Evolutionary conservation across 139 green algal genomes (phyloP).

Genomic region (Eudorina sp.): DNA sequence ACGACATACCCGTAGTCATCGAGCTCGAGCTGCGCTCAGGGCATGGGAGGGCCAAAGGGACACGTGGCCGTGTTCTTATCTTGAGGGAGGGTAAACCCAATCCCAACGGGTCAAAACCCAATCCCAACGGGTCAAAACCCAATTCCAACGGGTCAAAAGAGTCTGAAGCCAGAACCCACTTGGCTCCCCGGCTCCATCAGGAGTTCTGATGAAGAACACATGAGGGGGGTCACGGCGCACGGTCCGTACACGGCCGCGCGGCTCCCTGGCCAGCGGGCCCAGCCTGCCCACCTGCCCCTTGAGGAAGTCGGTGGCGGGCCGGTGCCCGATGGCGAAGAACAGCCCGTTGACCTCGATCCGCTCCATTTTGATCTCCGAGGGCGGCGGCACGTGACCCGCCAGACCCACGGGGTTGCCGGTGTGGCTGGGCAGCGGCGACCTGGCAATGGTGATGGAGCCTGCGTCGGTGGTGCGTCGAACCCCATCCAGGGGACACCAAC

Average conservation of each 20-base stretch:
- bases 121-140: no score
- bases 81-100: no score
- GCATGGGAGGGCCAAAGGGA: no score
- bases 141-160: no score
- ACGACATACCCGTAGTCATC: conserved; percentile 75
- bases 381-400: not conserved
- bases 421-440: not conserved
- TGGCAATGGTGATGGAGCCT: conserved; percentile 26
- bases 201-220: no score
- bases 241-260: no score
- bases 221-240: no score
- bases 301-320: conserved; percentile 85
- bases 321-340: conserved; percentile 95
- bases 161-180: no score
- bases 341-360: conserved; percentile 72
- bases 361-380: conserved; percentile 34
- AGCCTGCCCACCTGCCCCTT: conserved; percentile 57
- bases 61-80: no score
- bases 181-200: no score
- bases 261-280: no score
- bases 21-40: conserved; percentile 76
- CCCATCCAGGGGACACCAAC: not conserved
- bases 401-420: not conserved
- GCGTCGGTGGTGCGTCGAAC: not conserved
- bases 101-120: no score